These are phyloP conservation scores for Nelumbo lutea DNA, from an alignment of 164 flowering plant species.

Conservation along the genomic window DNA sequence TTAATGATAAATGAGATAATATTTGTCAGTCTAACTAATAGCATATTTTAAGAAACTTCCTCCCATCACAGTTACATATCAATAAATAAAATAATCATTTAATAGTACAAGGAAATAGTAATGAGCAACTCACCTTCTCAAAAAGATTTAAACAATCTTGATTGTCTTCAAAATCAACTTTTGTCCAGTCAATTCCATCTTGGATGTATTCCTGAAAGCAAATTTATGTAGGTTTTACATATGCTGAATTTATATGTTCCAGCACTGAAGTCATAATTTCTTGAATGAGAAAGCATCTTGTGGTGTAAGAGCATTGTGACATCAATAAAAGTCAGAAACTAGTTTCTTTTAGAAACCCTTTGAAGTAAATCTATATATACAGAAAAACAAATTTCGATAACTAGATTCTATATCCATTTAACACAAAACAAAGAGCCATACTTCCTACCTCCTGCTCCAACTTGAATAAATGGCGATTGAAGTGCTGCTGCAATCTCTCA, in stretches of 20 bases:
- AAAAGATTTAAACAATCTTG: conserved; percentile 92
- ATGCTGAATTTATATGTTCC: too few species aligned
- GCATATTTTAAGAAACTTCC: too few species aligned
- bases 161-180: conserved; percentile 97
- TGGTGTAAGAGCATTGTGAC: neutral
- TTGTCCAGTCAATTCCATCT: conserved; percentile 98
- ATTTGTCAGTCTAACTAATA: too few species aligned
- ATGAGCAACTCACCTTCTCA: conserved; percentile 63
- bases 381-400: neutral
- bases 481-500: conserved; percentile 97
- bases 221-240: neutral
- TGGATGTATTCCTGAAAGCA: conserved; percentile 78
- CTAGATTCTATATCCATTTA: neutral
- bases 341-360: neutral
- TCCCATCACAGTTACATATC: neutral
- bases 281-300: too few species aligned
- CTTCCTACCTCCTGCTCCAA: conserved; percentile 87
- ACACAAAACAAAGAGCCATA: neutral
- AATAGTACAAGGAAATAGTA: neutral
- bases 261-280: too few species aligned
- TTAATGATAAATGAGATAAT: too few species aligned
- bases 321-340: neutral
- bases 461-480: conserved; percentile 95
- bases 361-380: neutral
- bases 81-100: neutral